These are phyloP conservation scores for Capsella bursapastoris DNA, from an alignment of 345 rosid species.

Conservation along the genomic window DNA sequence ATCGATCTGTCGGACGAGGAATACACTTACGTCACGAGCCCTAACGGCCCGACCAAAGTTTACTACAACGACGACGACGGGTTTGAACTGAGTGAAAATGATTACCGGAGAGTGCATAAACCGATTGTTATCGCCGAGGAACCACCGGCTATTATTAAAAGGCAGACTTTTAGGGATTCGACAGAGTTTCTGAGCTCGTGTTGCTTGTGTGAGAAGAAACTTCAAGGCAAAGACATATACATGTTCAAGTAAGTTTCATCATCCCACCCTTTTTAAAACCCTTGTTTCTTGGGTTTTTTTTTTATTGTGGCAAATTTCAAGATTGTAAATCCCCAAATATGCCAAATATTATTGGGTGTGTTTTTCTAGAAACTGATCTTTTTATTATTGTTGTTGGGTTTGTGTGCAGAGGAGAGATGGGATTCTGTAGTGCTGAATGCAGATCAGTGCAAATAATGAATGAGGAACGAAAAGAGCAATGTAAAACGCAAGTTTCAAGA, in stretches of 20 bases:
- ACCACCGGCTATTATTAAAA: slow-evolving; percentile 37
- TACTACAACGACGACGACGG: slow-evolving; percentile 54
- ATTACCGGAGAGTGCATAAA: background rate
- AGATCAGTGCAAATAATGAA: slow-evolving; percentile 64
- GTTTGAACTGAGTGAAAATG: slow-evolving; percentile 21
- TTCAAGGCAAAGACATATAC: slow-evolving; percentile 74
- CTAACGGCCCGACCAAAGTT: slow-evolving; percentile 50
- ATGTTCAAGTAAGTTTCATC: slow-evolving; percentile 73
- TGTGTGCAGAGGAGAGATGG: slow-evolving; percentile 81
- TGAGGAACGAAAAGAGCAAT: slow-evolving; percentile 65
- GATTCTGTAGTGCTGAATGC: slow-evolving; percentile 80
- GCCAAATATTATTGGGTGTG: background rate
- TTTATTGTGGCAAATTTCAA: background rate
- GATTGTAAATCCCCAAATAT: slow-evolving; percentile 21
- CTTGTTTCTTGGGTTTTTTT: background rate
- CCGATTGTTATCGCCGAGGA: slow-evolving; percentile 26
- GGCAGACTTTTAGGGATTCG: background rate
- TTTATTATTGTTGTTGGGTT: background rate
- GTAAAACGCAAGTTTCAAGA: slow-evolving; percentile 44
- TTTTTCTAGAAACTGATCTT: background rate
- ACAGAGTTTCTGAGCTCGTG: slow-evolving; percentile 61
- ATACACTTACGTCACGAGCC: slow-evolving; percentile 68
- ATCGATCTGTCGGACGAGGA: slow-evolving; percentile 56
- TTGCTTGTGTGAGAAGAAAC: slow-evolving; percentile 67
- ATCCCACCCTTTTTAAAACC: background rate